Base-by-base conservation (phyloP, 129 eudicot species). In the Scalesia atractyloides region DNA sequence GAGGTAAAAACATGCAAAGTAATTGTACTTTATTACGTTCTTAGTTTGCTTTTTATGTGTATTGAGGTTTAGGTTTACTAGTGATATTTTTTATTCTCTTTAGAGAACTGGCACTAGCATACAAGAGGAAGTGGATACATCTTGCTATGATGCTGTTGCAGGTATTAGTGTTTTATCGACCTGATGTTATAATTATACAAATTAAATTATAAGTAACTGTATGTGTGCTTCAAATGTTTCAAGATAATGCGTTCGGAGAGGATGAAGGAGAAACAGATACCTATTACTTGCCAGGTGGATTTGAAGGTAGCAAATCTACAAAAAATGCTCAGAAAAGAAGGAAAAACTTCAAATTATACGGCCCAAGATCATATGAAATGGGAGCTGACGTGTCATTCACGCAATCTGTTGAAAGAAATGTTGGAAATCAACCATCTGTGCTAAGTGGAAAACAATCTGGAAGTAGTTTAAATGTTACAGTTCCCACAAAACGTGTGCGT, bases 401-500 rank as follows among this genome's bases (percentile, higher is more conserved):
- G 69, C 89, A 85, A 50, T 70, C 73, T 65, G 60, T 61, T 60
- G 96, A 92, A 46, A 83, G 83, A 66, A 84, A 78, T 49, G 75
- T 74, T 52, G 94, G 84, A 64, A 51, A 47, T 51, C 94, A 85
- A 36, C 96, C 89, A 51, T 78, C 86, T 33, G 49, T 68, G 30
- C 56, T 84, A 47, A 62, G 74, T 65, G 97, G 85, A 34, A 95
- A 95, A 80, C 80, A 97, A 61, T 76, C 96, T 46, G 81, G 83
- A 68, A 88, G 75, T 74, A 82, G 80, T 81, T 82, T 85, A 76
- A 87, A 86, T 83, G 91, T 81, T 78, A 69, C 91, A 58, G 81
- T 90, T 76, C 99, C 97, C 41, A 90, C 94, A 48, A 95, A 95
- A 84, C 87, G 97, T 52, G 80, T 90, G 72, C 91, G 97, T 19